Percentiles rank a stretch among this genome's conserved stretches.
Evolutionary conservation across 345 rosid species (phyloP).

Genomic region (Hibiscus tridactylites): DNA sequence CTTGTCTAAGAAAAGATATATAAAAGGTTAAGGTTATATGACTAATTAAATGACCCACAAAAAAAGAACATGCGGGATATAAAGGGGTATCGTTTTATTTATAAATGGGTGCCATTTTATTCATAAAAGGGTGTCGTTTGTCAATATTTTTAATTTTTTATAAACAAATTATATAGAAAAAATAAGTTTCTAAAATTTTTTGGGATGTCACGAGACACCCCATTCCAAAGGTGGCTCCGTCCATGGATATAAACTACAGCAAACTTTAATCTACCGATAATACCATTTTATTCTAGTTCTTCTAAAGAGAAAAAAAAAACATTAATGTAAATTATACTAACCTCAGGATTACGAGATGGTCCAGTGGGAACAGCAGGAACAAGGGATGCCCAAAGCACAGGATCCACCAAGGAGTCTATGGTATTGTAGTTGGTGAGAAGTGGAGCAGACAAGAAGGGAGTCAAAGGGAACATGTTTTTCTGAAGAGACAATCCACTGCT

Average conservation of each 20-base stretch:
- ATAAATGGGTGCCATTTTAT: too few relatives aligned
- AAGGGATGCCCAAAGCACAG: conserved; percentile 77
- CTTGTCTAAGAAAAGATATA: too few relatives aligned
- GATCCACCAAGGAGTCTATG: conserved; percentile 66
- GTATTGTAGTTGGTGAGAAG: conserved; percentile 69
- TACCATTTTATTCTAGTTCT: conserved; percentile 2
- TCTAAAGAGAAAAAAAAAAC: not conserved
- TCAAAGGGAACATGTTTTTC: conserved; percentile 63
- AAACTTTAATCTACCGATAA: not conserved
- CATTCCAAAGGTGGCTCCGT: too few relatives aligned
- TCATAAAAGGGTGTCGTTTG: too few relatives aligned
- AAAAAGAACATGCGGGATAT: too few relatives aligned
- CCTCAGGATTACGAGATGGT: conserved; percentile 62
- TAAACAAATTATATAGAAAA: too few relatives aligned
- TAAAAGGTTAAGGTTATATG: too few relatives aligned
- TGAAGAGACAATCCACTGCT: conserved; percentile 62
- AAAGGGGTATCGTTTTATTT: too few relatives aligned
- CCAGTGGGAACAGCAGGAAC: conserved; percentile 68
- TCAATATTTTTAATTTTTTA: too few relatives aligned
- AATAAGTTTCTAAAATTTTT: too few relatives aligned
- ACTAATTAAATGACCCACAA: too few relatives aligned
- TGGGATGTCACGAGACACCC: too few relatives aligned
- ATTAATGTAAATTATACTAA: conserved; percentile 18
- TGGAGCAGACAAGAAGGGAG: conserved; percentile 80
- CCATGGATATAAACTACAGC: not conserved